A percentile compares a stretch with the other conserved stretches of the same genome.
These are phyloP conservation scores for Kandelia obovata DNA, from an alignment of 345 rosid species.

Conservation along the genomic window DNA sequence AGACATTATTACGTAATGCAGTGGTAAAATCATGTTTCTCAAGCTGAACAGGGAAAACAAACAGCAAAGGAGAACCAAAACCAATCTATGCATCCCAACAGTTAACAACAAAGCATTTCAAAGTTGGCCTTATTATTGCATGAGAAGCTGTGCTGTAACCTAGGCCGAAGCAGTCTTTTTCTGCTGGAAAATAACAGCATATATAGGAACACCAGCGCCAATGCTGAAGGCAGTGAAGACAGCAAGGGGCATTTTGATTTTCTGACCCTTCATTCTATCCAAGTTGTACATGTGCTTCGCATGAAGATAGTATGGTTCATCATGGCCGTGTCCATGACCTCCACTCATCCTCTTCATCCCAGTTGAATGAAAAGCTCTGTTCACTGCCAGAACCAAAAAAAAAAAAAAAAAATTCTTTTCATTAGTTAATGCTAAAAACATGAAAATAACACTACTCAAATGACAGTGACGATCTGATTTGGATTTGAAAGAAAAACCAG, in stretches of 20 bases:
- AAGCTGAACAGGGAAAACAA: conserved; percentile 7
- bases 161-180: conserved; percentile 74
- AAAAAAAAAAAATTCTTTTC: neutral
- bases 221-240: conserved; percentile 89
- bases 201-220: conserved; percentile 78
- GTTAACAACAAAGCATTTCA: conserved; percentile 9
- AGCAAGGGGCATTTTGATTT: conserved; percentile 72
- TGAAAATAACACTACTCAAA: neutral
- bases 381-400: conserved; percentile 11
- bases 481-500: neutral
- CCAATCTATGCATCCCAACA: conserved; percentile 5
- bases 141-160: conserved; percentile 10
- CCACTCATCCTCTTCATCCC: conserved; percentile 80
- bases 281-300: conserved; percentile 98
- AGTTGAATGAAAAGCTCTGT: conserved; percentile 47
- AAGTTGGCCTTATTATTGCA: conserved; percentile 27
- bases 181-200: conserved; percentile 94
- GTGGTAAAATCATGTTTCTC: neutral
- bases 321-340: conserved; percentile 59
- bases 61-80: neutral
- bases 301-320: conserved; percentile 75
- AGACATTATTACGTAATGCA: conserved; percentile 15
- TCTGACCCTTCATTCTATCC: conserved; percentile 85
- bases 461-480: neutral
- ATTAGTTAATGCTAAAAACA: neutral